phyloP scores from a whole-genome alignment of 192 early-diverging fungal genomes.

The Polychytrium aggregatum region DNA sequence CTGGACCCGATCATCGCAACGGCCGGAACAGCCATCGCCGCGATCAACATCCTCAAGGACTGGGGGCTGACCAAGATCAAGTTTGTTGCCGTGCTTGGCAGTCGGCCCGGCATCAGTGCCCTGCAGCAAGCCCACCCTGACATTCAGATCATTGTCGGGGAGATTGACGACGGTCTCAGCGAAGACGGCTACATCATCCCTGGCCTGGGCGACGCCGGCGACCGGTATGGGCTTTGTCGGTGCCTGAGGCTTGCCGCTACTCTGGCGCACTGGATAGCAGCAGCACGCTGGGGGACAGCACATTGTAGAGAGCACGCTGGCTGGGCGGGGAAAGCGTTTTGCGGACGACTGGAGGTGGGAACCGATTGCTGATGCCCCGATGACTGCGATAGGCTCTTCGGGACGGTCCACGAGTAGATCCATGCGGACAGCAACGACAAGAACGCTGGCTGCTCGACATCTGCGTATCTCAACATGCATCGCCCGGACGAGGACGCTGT shows the following conservation, averaged over 20 bases:
- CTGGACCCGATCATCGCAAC: constrained; percentile 81
- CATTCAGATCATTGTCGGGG: constrained; percentile 13
- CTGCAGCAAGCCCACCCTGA: constrained; percentile 29
- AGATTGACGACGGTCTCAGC: constrained; percentile 17
- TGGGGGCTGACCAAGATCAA: constrained; percentile 68
- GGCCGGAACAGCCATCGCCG: constrained; percentile 63
- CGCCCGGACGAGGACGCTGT: too few relatives aligned
- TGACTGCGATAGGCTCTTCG: too few relatives aligned
- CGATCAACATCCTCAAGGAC: constrained; percentile 63
- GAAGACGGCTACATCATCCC: constrained; percentile 12
- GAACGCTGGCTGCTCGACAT: too few relatives aligned
- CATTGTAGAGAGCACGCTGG: too few relatives aligned
- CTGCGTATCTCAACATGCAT: too few relatives aligned
- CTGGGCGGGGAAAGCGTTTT: too few relatives aligned
- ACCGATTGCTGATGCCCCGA: too few relatives aligned
- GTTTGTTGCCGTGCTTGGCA: constrained; percentile 54
- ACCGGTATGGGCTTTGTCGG: constrained; percentile 14
- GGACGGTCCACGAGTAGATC: too few relatives aligned
- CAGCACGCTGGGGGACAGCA: too few relatives aligned
- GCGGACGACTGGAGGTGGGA: too few relatives aligned
- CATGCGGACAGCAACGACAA: too few relatives aligned
- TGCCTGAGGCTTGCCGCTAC: constrained; percentile 1
- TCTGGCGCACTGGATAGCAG: too few relatives aligned
- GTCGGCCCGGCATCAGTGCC: constrained; percentile 31
- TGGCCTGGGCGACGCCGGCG: constrained; percentile 17